Conservation (phyloP, 768 basidiomycete genomes). For the Phaeolepiota aurea region DNA sequence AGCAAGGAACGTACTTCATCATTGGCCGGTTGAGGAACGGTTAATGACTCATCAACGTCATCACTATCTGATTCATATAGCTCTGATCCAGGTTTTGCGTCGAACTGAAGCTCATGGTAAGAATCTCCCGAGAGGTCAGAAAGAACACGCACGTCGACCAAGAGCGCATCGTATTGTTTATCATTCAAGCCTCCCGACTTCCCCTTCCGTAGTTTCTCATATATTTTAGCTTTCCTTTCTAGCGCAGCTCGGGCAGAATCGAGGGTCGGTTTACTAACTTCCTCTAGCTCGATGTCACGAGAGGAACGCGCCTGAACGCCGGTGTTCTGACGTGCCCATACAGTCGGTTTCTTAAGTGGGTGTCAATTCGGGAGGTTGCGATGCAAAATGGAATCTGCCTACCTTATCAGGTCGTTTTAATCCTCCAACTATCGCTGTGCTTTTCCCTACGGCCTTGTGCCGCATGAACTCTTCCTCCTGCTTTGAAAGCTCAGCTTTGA, state of each 20-base stretch:
- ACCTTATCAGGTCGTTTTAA: slow-evolving; percentile 70
- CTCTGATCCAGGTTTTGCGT: slow-evolving; percentile 41
- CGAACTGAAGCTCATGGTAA: slow-evolving; percentile 42
- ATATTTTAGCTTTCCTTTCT: slow-evolving; percentile 73
- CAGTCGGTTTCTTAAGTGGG: slow-evolving; percentile 54
- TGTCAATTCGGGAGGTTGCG: not conserved
- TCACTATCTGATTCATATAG: slow-evolving; percentile 63
- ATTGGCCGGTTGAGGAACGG: slow-evolving; percentile 37
- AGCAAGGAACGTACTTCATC: slow-evolving; percentile 25
- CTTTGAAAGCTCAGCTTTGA: slow-evolving; percentile 66
- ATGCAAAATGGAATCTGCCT: slow-evolving; percentile 5
- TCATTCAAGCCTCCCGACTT: slow-evolving; percentile 74
- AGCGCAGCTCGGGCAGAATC: slow-evolving; percentile 65
- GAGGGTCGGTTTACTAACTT: slow-evolving; percentile 56
- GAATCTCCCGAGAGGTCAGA: not conserved
- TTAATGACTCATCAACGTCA: slow-evolving; percentile 72
- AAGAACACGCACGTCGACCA: slow-evolving; percentile 65
- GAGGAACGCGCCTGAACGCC: slow-evolving; percentile 57
- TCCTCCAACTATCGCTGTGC: slow-evolving; percentile 47
- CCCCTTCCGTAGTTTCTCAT: slow-evolving; percentile 71
- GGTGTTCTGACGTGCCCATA: slow-evolving; percentile 73
- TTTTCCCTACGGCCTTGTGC: slow-evolving; percentile 51
- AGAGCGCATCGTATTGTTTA: slow-evolving; percentile 58
- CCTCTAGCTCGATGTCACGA: slow-evolving; percentile 67
- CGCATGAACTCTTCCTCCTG: slow-evolving; percentile 50